Evolutionary conservation across 2,329 filamentous ascomycete species (phyloP).

Genomic region (Nemania diffusa): DNA sequence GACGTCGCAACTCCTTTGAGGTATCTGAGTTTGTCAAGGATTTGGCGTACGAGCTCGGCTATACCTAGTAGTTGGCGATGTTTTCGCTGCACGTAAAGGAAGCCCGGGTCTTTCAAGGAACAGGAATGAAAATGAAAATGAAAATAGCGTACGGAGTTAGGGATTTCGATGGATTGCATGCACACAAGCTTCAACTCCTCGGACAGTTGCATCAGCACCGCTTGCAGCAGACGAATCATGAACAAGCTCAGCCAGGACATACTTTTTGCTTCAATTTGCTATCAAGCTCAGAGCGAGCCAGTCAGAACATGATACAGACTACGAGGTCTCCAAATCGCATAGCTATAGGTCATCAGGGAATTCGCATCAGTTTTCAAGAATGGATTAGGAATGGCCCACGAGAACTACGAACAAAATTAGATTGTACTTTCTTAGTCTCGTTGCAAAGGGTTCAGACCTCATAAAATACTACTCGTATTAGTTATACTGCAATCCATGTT

Average conservation of each 20-base stretch:
- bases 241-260: background rate
- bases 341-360: background rate
- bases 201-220: background rate
- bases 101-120: background rate
- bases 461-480: too few relatives aligned
- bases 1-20: constrained; percentile 7
- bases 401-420: too few relatives aligned
- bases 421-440: too few relatives aligned
- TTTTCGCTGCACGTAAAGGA: background rate
- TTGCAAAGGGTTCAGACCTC: too few relatives aligned
- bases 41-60: background rate
- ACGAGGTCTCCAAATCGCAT: background rate
- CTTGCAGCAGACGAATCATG: background rate
- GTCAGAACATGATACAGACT: background rate
- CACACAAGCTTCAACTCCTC: background rate
- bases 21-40: constrained; percentile 12
- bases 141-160: too few relatives aligned
- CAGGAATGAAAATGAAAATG: background rate
- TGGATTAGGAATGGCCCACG: background rate
- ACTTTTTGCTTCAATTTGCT: background rate
- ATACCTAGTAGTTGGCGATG: background rate
- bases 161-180: background rate
- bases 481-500: too few relatives aligned
- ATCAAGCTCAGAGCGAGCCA: background rate
- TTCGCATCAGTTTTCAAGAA: background rate